Conservation (phyloP, 306 rosid genomes). For the Acacia confusa region DNA sequence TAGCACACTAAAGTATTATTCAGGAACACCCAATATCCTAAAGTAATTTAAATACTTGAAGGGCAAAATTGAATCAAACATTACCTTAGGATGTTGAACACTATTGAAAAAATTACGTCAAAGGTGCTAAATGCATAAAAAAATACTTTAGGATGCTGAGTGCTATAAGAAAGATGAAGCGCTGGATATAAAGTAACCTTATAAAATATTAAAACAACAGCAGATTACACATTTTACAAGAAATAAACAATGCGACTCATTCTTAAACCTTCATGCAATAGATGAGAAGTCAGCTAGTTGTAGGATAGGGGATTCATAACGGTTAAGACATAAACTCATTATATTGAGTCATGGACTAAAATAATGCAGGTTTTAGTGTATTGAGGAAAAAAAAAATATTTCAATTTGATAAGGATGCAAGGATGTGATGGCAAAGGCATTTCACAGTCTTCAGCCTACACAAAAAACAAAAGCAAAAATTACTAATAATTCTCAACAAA, state of each 20-base stretch:
- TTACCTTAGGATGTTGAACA: too few species aligned
- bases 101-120: too few species aligned
- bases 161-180: too few species aligned
- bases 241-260: background rate
- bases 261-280: background rate
- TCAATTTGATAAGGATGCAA: constrained; percentile 55
- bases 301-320: background rate
- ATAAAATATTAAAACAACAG: background rate
- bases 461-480: constrained; percentile 26
- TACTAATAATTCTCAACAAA: constrained; percentile 14
- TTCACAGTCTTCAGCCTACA: constrained; percentile 67
- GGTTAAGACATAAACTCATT: background rate
- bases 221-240: background rate
- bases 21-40: too few species aligned
- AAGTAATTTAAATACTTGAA: too few species aligned
- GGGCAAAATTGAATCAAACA: too few species aligned
- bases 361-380: background rate
- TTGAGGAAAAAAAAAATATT: background rate
- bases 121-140: too few species aligned
- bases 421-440: constrained; percentile 59
- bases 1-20: too few species aligned
- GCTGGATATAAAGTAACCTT: too few species aligned
- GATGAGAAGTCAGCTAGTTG: background rate
- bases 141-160: too few species aligned
- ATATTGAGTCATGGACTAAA: background rate